Evolutionary conservation across 2,329 filamentous ascomycete species (phyloP).

Genomic region (Fusarium sp.): DNA sequence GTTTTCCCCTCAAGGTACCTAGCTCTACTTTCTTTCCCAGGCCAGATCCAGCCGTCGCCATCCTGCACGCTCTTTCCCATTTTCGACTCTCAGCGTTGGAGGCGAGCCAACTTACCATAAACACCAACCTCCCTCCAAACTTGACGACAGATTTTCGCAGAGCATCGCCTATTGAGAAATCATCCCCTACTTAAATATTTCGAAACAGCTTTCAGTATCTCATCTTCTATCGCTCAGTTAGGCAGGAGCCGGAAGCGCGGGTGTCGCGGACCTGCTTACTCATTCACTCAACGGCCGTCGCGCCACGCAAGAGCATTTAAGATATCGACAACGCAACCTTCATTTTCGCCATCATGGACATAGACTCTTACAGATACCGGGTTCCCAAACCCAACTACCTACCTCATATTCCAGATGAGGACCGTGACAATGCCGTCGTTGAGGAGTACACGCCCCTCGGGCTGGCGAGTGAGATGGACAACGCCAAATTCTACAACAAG

Average conservation of each 20-base stretch:
- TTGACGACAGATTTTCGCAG: background rate
- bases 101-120: conserved; percentile 28
- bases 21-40: conserved; percentile 6
- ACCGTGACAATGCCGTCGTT: conserved; percentile 60
- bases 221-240: background rate
- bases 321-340: background rate
- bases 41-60: conserved; percentile 17
- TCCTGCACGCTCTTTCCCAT: conserved; percentile 31
- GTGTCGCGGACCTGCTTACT: conserved; percentile 16
- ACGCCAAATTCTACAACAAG: conserved; percentile 64
- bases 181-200: background rate
- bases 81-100: conserved; percentile 28
- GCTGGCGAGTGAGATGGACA: conserved; percentile 60
- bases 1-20: background rate
- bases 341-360: conserved; percentile 45
- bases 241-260: background rate
- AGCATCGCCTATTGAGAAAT: background rate
- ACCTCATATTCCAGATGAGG: conserved; percentile 61
- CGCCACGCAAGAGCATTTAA: conserved; percentile 7
- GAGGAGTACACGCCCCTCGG: conserved; percentile 62
- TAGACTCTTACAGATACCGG: conserved; percentile 60
- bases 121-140: conserved; percentile 24
- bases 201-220: background rate
- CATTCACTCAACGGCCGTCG: conserved; percentile 18
- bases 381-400: conserved; percentile 68